These are phyloP conservation scores for Sisymbrium irio DNA, from an alignment of 345 rosid species.

Conservation along the genomic window DNA sequence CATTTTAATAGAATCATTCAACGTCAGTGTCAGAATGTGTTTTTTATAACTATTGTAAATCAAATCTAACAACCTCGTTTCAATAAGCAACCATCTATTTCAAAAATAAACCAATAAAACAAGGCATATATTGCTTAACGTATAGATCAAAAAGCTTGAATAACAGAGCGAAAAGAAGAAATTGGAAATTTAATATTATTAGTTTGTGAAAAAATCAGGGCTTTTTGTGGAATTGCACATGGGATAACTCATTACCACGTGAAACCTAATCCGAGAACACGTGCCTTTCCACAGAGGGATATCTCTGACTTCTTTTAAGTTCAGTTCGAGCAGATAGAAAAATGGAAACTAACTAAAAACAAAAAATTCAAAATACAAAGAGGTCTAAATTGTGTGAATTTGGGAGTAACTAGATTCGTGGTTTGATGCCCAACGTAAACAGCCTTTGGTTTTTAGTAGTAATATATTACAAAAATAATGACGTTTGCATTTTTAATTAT, in stretches of 20 bases:
- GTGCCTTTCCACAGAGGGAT: constrained; percentile 32
- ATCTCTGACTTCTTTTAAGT: constrained; percentile 28
- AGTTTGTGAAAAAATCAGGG: not conserved
- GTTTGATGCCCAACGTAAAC: constrained; percentile 22
- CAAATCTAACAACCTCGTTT: constrained; percentile 34
- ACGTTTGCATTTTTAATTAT: constrained; percentile 2
- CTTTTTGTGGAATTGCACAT: constrained; percentile 31
- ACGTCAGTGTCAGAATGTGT: constrained; percentile 9
- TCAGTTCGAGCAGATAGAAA: constrained; percentile 10
- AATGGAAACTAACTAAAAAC: not conserved
- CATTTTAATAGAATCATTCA: not conserved
- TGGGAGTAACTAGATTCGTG: constrained; percentile 20
- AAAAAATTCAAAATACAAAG: constrained; percentile 9
- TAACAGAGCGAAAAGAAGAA: constrained; percentile 12
- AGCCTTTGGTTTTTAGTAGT: not conserved
- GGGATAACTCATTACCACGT: constrained; percentile 39
- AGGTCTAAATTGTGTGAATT: constrained; percentile 29
- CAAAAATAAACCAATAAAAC: constrained; percentile 24
- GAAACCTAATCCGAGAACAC: constrained; percentile 34
- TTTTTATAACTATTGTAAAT: constrained; percentile 1
- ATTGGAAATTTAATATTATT: not conserved
- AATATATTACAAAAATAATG: not conserved
- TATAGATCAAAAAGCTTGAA: constrained; percentile 24
- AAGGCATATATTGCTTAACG: constrained; percentile 33
- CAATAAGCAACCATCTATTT: constrained; percentile 8